Evolutionary conservation across 2,329 filamentous ascomycete species (phyloP).

Genomic region (Akanthomyces lecanii): DNA sequence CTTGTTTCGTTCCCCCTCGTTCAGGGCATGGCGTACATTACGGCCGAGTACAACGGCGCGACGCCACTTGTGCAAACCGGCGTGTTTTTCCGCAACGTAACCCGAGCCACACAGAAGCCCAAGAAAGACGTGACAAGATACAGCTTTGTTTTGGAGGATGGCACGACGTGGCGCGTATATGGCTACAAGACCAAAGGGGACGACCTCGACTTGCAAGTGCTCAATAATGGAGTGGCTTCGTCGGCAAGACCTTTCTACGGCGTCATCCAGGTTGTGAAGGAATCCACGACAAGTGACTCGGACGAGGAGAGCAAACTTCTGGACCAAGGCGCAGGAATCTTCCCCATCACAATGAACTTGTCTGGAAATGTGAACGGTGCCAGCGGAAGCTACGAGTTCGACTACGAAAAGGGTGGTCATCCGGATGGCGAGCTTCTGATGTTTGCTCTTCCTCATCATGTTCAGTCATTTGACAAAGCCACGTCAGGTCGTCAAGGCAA

Average conservation of each 20-base stretch:
- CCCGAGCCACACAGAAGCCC: slow-evolving; percentile 50
- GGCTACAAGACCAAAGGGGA: slow-evolving; percentile 56
- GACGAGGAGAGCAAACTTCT: slow-evolving; percentile 46
- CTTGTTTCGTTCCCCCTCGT: slow-evolving; percentile 75
- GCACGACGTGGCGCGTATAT: slow-evolving; percentile 76
- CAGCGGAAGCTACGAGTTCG: slow-evolving; percentile 67
- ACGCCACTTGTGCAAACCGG: slow-evolving; percentile 71
- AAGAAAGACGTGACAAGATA: slow-evolving; percentile 71
- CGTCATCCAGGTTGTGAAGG: slow-evolving; percentile 77
- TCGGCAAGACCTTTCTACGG: slow-evolving; percentile 69
- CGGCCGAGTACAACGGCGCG: slow-evolving; percentile 66
- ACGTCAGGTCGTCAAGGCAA: slow-evolving; percentile 48
- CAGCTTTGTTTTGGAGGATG: slow-evolving; percentile 66
- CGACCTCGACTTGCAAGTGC: slow-evolving; percentile 62
- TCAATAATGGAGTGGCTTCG: slow-evolving; percentile 61
- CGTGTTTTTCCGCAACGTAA: slow-evolving; percentile 68
- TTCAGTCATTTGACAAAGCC: slow-evolving; percentile 64
- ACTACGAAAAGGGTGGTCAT: slow-evolving; percentile 68
- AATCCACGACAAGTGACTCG: slow-evolving; percentile 54
- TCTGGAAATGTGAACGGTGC: slow-evolving; percentile 57
- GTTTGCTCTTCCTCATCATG: slow-evolving; percentile 85
- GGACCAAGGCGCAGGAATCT: slow-evolving; percentile 73
- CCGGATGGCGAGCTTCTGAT: slow-evolving; percentile 62
- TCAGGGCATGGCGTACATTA: slow-evolving; percentile 87
- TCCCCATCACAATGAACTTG: slow-evolving; percentile 60